A percentile compares a stretch with the other conserved stretches of the same genome.
Conservation (phyloP, 768 basidiomycete species). For the Hydnum rufescens region DNA sequence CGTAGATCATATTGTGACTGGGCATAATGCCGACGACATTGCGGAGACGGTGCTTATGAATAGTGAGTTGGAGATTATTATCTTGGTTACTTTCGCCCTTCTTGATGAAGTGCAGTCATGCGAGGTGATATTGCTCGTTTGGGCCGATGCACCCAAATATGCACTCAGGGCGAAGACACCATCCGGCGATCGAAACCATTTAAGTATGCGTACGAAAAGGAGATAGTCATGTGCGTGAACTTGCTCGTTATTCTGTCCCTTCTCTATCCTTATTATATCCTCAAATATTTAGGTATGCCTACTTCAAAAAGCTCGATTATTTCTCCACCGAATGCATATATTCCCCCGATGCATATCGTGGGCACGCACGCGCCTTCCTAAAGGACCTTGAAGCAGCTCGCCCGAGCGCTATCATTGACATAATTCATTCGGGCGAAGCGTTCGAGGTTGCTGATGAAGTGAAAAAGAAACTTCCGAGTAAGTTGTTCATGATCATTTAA, state of each 20-base stretch:
- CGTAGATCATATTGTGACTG: conserved; percentile 96
- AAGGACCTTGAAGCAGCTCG: conserved; percentile 90
- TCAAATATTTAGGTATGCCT: conserved; percentile 59
- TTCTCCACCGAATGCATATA: conserved; percentile 99
- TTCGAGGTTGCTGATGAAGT: conserved; percentile 74
- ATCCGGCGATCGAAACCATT: conserved; percentile 98
- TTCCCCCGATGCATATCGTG: conserved; percentile 94
- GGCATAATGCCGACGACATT: conserved; percentile 98
- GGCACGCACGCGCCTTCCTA: conserved; percentile 82
- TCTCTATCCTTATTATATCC: conserved; percentile 7
- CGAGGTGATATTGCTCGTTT: conserved; percentile 91
- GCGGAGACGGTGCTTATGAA: conserved; percentile 99
- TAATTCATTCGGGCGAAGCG: conserved; percentile 89
- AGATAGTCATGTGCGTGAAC: conserved; percentile 74
- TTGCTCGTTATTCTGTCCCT: conserved; percentile 12
- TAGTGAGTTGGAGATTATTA: conserved; percentile 33
- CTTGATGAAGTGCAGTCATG: too few species aligned
- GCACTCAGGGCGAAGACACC: conserved; percentile 89
- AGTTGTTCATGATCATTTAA: conserved; percentile 15
- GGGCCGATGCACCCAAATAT: conserved; percentile 83
- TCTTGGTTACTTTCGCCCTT: background rate
- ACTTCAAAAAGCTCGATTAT: conserved; percentile 98
- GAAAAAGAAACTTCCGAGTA: conserved; percentile 78
- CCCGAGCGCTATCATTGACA: conserved; percentile 91
- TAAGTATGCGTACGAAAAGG: conserved; percentile 98